Evolutionary conservation across 179 eudicot genomes (phyloP).

Genomic region (Vitellaria paradoxa): DNA sequence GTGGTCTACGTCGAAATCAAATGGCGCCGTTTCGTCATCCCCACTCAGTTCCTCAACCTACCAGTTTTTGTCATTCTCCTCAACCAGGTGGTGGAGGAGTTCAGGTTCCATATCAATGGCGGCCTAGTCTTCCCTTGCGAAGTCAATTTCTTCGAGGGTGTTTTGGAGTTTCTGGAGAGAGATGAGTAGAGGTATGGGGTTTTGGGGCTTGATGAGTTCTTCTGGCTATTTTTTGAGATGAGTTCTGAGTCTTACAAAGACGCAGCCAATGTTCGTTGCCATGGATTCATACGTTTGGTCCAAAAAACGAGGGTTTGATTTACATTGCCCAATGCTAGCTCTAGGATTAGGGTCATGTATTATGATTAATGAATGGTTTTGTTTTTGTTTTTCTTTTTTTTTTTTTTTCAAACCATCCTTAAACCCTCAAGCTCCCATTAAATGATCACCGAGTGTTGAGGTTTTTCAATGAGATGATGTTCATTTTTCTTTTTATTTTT

Average conservation of each 20-base stretch:
- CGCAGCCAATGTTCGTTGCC: not conserved
- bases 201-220: constrained; percentile 22
- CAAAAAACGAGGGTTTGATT: constrained; percentile 10
- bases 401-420: no score
- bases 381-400: no score
- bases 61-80: constrained; percentile 32
- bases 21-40: constrained; percentile 35
- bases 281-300: constrained; percentile 18
- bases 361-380: no score
- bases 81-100: constrained; percentile 41
- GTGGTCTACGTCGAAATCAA: constrained; percentile 36
- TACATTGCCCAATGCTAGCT: no score
- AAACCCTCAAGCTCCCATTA: no score
- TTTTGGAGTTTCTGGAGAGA: constrained; percentile 25
- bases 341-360: no score
- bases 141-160: constrained; percentile 14
- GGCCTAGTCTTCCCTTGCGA: constrained; percentile 37
- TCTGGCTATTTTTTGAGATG: constrained; percentile 11
- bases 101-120: constrained; percentile 32
- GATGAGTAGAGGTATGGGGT: constrained; percentile 26
- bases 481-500: no score
- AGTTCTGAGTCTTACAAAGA: constrained; percentile 16
- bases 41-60: constrained; percentile 36
- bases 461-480: no score
- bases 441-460: no score